Evolutionary conservation across 2,329 filamentous ascomycete genomes (phyloP).

Genomic region (Fusarium tuaranense): DNA sequence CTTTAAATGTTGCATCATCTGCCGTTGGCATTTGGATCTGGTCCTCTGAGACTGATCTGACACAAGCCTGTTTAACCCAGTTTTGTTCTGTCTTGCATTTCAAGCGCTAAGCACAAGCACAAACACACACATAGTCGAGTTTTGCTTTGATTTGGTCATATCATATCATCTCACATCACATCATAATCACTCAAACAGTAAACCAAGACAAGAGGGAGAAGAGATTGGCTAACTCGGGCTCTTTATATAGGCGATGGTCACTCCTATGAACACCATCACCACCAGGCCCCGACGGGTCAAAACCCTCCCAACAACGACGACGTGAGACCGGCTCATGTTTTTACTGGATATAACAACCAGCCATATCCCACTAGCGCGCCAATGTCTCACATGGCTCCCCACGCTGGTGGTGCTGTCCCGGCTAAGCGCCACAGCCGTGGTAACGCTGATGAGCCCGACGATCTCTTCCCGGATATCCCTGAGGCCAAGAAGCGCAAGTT

Average conservation of each 20-base stretch:
- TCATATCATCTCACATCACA: neutral
- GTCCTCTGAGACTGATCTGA: conserved; percentile 25
- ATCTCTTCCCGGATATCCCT: conserved; percentile 88
- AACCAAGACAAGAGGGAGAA: conserved; percentile 18
- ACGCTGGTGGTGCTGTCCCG: conserved; percentile 51
- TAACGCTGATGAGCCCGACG: conserved; percentile 70
- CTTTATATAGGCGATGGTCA: conserved; percentile 68
- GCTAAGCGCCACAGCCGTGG: conserved; percentile 54
- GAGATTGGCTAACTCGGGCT: conserved; percentile 45
- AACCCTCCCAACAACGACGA: conserved; percentile 66
- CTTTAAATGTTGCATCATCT: conserved; percentile 47
- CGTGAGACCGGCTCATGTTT: conserved; percentile 79
- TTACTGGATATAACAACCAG: conserved; percentile 76
- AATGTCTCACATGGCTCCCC: conserved; percentile 71
- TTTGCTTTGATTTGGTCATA: conserved; percentile 16
- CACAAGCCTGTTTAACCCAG: conserved; percentile 24
- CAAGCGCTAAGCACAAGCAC: conserved; percentile 15
- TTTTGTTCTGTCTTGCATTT: conserved; percentile 34
- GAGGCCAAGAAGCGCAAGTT: conserved; percentile 95
- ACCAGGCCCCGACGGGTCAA: conserved; percentile 68
- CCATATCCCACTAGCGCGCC: conserved; percentile 66
- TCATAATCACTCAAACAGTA: conserved; percentile 26
- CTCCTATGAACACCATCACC: conserved; percentile 75
- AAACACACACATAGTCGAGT: conserved; percentile 26
- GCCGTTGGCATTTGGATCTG: conserved; percentile 40